Percentiles rank a stretch among this genome's conserved stretches.
Conservation (phyloP, 805 yeast species). For the Cyberlindnera veronae region DNA sequence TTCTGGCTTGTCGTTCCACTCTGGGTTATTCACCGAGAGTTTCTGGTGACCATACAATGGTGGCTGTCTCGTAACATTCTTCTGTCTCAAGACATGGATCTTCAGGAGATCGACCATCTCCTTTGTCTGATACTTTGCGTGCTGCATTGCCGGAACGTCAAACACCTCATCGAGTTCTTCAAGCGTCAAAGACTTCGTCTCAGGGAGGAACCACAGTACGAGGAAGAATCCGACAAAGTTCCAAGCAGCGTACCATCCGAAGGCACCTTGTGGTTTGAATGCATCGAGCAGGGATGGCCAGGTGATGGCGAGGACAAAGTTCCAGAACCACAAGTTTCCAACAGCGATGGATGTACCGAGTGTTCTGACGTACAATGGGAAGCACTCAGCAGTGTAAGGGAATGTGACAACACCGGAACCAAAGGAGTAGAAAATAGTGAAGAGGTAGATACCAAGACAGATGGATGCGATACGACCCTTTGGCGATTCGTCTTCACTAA, state of each 20-base stretch:
- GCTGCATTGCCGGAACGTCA: slow-evolving; percentile 52
- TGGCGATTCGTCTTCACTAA: slow-evolving; percentile 38
- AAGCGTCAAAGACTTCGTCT: slow-evolving; percentile 61
- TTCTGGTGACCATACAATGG: slow-evolving; percentile 57
- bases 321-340: slow-evolving; percentile 72
- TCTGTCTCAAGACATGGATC: slow-evolving; percentile 43
- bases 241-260: slow-evolving; percentile 88
- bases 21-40: slow-evolving; percentile 56
- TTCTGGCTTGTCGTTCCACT: slow-evolving; percentile 61
- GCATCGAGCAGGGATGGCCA: slow-evolving; percentile 72
- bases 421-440: slow-evolving; percentile 69
- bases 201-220: slow-evolving; percentile 68
- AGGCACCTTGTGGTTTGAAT: slow-evolving; percentile 79
- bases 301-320: slow-evolving; percentile 65
- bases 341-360: slow-evolving; percentile 79
- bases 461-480: slow-evolving; percentile 64
- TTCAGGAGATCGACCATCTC: slow-evolving; percentile 42
- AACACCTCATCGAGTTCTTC: slow-evolving; percentile 73
- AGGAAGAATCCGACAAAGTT: slow-evolving; percentile 66
- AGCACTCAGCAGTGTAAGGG: slow-evolving; percentile 82
- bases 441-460: slow-evolving; percentile 70
- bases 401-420: slow-evolving; percentile 92
- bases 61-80: slow-evolving; percentile 44
- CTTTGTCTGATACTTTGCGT: slow-evolving; percentile 47
- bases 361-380: slow-evolving; percentile 76